phyloP scores from a whole-genome alignment of 2,329 filamentous ascomycete species.

The Calonectria hongkongensis region DNA sequence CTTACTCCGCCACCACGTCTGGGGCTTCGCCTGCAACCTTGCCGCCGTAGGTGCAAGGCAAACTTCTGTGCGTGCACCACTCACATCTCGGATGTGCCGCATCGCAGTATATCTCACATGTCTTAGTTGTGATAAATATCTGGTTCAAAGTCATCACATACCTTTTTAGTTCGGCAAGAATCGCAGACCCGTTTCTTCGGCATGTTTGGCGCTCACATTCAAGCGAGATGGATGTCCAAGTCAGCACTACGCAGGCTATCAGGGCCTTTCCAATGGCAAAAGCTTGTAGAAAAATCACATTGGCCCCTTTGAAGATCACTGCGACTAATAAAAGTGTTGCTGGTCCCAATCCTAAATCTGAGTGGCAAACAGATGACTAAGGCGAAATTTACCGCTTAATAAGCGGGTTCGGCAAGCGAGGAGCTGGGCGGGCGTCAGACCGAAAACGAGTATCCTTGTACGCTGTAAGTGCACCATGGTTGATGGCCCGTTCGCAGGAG shows the following conservation, averaged over 20 bases:
- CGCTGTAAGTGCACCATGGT: too few relatives aligned
- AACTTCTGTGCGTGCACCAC: neutral
- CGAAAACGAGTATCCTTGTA: conserved; percentile 8
- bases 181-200: conserved; percentile 6
- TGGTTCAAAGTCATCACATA: neutral
- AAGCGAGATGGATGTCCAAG: too few relatives aligned
- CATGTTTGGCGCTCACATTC: neutral
- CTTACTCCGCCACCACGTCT: neutral
- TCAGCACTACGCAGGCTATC: too few relatives aligned
- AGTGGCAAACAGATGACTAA: neutral
- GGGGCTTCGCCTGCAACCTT: neutral
- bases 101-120: neutral
- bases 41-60: conserved; percentile 1
- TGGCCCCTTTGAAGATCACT: too few relatives aligned
- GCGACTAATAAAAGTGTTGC: neutral
- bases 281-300: too few relatives aligned
- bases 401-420: conserved; percentile 7
- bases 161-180: conserved; percentile 18
- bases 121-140: neutral
- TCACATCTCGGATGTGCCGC: neutral
- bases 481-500: neutral
- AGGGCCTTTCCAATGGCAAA: too few relatives aligned
- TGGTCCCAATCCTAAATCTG: neutral
- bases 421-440: too few relatives aligned
- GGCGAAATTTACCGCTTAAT: conserved; percentile 3